These are phyloP conservation scores for Lachancea waltii DNA, from an alignment of 805 yeast species.

Conservation along the genomic window DNA sequence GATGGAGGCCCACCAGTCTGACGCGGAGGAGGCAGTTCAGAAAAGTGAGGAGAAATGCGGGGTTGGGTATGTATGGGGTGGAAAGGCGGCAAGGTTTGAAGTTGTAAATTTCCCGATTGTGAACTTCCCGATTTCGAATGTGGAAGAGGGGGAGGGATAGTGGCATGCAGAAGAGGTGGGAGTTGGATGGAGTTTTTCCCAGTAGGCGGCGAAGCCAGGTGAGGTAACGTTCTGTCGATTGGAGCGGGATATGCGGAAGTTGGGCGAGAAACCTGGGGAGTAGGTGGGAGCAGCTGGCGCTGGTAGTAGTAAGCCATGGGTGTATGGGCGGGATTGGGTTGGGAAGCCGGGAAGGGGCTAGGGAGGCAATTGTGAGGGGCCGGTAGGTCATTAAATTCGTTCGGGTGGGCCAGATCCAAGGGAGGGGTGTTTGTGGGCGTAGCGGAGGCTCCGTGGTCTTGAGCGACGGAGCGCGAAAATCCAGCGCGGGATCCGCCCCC, in stretches of 20 bases:
- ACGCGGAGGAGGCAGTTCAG: neutral
- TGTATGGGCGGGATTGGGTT: neutral
- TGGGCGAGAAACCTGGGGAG: neutral
- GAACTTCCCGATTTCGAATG: too few relatives aligned
- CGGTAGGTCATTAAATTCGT: too few relatives aligned
- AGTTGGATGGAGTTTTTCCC: neutral
- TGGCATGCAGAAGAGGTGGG: neutral
- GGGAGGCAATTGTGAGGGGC: too few relatives aligned
- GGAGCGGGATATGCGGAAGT: too few relatives aligned
- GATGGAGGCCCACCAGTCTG: neutral
- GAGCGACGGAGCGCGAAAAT: neutral
- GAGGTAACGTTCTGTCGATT: too few relatives aligned
- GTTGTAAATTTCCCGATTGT: neutral
- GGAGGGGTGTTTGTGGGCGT: too few relatives aligned
- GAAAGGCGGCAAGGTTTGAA: slow-evolving; percentile 33
- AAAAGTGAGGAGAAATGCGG: slow-evolving; percentile 13
- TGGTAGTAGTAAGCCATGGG: neutral
- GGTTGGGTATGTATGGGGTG: slow-evolving; percentile 20
- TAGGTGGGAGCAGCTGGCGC: neutral
- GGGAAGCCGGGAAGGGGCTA: neutral
- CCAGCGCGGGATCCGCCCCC: slow-evolving; percentile 31
- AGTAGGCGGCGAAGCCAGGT: neutral
- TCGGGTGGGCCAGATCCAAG: too few relatives aligned
- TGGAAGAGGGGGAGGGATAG: neutral
- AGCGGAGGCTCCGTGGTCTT: too few relatives aligned